phyloP scores from a whole-genome alignment of 257 asterid species.

The Scutellaria baicalensis region DNA sequence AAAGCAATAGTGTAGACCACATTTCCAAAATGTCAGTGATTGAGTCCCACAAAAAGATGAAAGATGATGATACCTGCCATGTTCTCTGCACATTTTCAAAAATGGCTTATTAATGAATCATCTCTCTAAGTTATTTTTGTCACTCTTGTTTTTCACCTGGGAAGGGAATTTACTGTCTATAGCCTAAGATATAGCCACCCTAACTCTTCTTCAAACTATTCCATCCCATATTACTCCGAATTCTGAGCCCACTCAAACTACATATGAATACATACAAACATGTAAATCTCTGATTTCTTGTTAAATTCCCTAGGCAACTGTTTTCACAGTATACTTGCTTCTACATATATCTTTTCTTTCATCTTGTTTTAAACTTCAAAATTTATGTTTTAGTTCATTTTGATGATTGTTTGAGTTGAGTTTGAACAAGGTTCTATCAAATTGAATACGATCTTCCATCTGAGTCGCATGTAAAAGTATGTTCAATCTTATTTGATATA shows the following conservation, averaged over 20 bases:
- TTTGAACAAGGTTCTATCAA: no score
- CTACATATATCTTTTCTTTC: background rate
- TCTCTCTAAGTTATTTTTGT: background rate
- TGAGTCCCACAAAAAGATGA: constrained; percentile 44
- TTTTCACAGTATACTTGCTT: background rate
- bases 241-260: constrained; percentile 13
- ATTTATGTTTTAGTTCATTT: no score
- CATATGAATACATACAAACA: constrained; percentile 9
- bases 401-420: no score
- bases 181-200: background rate
- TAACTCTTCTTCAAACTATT: background rate
- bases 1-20: constrained; percentile 24
- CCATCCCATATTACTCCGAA: background rate
- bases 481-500: no score
- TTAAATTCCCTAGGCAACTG: constrained; percentile 17
- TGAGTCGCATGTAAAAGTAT: no score
- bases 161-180: constrained; percentile 8
- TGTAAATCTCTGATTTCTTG: constrained; percentile 1
- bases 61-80: constrained; percentile 20
- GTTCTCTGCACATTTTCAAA: constrained; percentile 23
- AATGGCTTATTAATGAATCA: constrained; percentile 22
- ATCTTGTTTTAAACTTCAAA: background rate
- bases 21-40: constrained; percentile 36
- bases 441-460: no score
- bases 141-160: constrained; percentile 1